Evolutionary conservation across 768 basidiomycete genomes (phyloP), one percentile per base, ranked within the genome.

Genomic region (Tulasnella sp.): DNA sequence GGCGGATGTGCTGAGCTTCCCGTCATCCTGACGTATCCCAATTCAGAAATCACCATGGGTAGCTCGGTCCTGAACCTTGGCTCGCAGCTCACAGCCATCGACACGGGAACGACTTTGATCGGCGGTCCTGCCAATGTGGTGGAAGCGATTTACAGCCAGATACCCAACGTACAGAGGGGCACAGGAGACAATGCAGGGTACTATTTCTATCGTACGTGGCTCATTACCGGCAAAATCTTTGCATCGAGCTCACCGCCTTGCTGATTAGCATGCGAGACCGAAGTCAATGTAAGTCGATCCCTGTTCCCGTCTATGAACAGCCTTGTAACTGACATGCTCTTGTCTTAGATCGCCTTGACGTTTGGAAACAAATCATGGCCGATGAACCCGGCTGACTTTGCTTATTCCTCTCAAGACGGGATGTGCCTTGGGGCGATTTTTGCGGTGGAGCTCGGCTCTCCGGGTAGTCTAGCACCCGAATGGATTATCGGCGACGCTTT

Each of bases 241-340:
- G 22, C 44, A 62, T 35, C 26, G 32, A 26, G 44, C 64, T 41
- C 29, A 71, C 47, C 72, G 26, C 8, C 67, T 32, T 44, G 9
- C 67, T 32, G 59, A n/a, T 17, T n/a, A 73, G 64, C 66, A 29
- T 71, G 69, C 42, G 47, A 40, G n/a, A 52, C 64, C 26, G 37
- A 35, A 14, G 37, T 72, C 36, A 67, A 69, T 32, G 71, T 75
- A 7, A 71, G 67, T 59, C n/a, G 65, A 62, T 39, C 6, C 63
- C 52, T 17, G 62, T 36, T 74, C n/a, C 80, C 78, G 92, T 59
- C 93, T 94, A 1, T 96, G 95, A 78, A 74, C 26, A 89, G 89
- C 4, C 9, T 34, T 36, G 12, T 35, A 32, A 64, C 34, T 65
- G 34, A 36, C 29, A 3, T 44, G 5, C 52, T n/a, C 32, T 5